phyloP scores from a whole-genome alignment of 2,329 filamentous ascomycete species.

The Juglanconis juglandina region DNA sequence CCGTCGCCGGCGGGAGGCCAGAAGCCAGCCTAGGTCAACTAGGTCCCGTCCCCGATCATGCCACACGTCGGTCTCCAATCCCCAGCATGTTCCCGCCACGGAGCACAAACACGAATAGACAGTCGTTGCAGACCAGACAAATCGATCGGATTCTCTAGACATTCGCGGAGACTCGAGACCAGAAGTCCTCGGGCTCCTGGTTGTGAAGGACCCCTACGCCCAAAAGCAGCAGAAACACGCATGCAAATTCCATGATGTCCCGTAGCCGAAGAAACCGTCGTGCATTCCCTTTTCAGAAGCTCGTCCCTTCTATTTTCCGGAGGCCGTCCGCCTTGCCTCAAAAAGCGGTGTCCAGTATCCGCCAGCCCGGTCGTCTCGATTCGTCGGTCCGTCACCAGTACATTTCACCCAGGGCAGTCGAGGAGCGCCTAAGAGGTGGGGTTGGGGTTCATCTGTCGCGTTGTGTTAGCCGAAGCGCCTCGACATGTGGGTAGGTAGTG shows the following conservation, averaged over 20 bases:
- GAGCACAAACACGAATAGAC: background rate
- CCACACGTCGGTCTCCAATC: too few relatives aligned
- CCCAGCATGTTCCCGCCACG: too few relatives aligned
- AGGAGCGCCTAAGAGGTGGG: conserved; percentile 17
- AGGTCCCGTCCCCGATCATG: too few relatives aligned
- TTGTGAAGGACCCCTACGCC: conserved; percentile 15
- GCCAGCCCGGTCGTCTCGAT: conserved; percentile 15
- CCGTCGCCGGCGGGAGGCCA: too few relatives aligned
- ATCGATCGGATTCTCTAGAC: conserved; percentile 19
- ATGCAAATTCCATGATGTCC: conserved; percentile 17
- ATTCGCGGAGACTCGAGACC: conserved; percentile 16
- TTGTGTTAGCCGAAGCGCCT: conserved; percentile 5
- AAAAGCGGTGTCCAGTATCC: conserved; percentile 10
- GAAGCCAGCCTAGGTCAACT: too few relatives aligned
- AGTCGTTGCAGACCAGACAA: conserved; percentile 11
- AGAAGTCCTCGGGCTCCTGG: conserved; percentile 15
- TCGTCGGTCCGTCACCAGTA: conserved; percentile 9
- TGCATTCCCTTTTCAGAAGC: conserved; percentile 3
- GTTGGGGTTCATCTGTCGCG: conserved; percentile 20
- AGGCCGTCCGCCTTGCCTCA: conserved; percentile 3
- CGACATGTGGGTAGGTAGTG: background rate
- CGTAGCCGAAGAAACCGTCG: conserved; percentile 11
- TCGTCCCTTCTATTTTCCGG: conserved; percentile 15
- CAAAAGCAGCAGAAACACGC: conserved; percentile 16
- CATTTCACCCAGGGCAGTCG: conserved; percentile 11